These are phyloP conservation scores for Xylaria grammica DNA, from an alignment of 495 filamentous ascomycete genomes.

Conservation along the genomic window DNA sequence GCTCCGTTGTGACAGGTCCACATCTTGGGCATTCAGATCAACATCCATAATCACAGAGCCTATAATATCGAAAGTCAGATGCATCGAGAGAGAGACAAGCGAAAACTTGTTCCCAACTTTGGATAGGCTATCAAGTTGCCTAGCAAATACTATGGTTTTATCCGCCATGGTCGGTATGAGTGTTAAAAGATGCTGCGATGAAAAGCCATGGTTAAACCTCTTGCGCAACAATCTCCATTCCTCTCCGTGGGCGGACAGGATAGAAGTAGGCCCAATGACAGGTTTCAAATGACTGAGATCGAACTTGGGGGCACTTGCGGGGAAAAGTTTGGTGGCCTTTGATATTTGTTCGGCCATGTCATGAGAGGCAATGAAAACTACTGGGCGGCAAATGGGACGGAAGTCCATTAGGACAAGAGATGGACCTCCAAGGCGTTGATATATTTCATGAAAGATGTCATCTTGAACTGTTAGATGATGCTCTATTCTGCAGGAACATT, in stretches of 20 bases:
- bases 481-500: neutral
- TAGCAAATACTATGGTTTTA: slow-evolving; percentile 30
- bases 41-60: slow-evolving; percentile 41
- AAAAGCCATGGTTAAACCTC: slow-evolving; percentile 39
- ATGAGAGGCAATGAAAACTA: slow-evolving; percentile 43
- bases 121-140: slow-evolving; percentile 21
- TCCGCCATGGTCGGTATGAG: slow-evolving; percentile 39
- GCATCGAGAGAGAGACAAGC: neutral
- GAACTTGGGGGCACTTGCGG: slow-evolving; percentile 41
- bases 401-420: slow-evolving; percentile 30
- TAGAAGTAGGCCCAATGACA: slow-evolving; percentile 36
- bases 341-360: slow-evolving; percentile 42
- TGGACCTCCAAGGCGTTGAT: slow-evolving; percentile 7
- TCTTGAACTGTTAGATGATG: slow-evolving; percentile 7
- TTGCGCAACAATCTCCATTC: slow-evolving; percentile 40
- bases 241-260: slow-evolving; percentile 33
- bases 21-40: slow-evolving; percentile 41
- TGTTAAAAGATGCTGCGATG: slow-evolving; percentile 34
- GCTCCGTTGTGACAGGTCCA: slow-evolving; percentile 10
- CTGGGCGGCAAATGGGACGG: slow-evolving; percentile 27
- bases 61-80: slow-evolving; percentile 35
- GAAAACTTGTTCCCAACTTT: slow-evolving; percentile 26
- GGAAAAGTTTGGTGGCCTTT: slow-evolving; percentile 34
- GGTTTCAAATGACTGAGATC: slow-evolving; percentile 23
- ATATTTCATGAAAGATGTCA: slow-evolving; percentile 21